Base-by-base conservation (phyloP, 805 yeast species). In the Candida cerambycidarum region DNA sequence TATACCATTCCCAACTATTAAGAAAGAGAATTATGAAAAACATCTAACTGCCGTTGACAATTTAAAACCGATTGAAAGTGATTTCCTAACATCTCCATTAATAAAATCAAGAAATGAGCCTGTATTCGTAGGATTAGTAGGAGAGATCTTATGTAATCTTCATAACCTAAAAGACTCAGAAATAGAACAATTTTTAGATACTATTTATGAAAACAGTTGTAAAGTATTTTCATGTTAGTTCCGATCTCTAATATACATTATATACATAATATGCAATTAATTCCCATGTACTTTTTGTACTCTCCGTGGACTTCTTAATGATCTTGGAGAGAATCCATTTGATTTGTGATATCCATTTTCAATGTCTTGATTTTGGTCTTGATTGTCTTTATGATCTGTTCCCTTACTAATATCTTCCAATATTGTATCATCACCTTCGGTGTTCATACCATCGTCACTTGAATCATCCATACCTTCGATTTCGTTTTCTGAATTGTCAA, bases 31-130 rank as follows among this genome's bases (percentile, higher is more conserved):
- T 41, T 79, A 63, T 57, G 52, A 54, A 18, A 67, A 70, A 40
- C 71, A 69, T 44, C 38, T 23, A 25, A 41, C 29, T 1, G 43
- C 48, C 3, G 56, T 56, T 1, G 46, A 49, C 19, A 28, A 27
- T 5, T 42, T 45, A 39, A 33, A 8, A 34, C 8, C 28, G 16
- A 30, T 51, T 4, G 46, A 53, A 5, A 33, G 42, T 15, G 42
- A 21, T 1, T 55, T 56, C 10, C 56, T 59, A 33, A 56, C 65
- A 0, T 51, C 58, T 13, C 81, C 82, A 3, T 50, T 88, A 70
- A 76, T 93, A 32, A 85, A 85, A 50, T 83, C 92, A 0, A 74
- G 99, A 56, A 89, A 93, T 60, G 99, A 93, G 62, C 99, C 99
- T 0, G 89, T 95, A 39, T 75, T 79, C 33, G 80, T 93, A 41